Evolutionary conservation across 1,284 basidiomycete species (phyloP), one percentile per base, ranked within the genome.

Genomic region (Fomitopsis pinicola): DNA sequence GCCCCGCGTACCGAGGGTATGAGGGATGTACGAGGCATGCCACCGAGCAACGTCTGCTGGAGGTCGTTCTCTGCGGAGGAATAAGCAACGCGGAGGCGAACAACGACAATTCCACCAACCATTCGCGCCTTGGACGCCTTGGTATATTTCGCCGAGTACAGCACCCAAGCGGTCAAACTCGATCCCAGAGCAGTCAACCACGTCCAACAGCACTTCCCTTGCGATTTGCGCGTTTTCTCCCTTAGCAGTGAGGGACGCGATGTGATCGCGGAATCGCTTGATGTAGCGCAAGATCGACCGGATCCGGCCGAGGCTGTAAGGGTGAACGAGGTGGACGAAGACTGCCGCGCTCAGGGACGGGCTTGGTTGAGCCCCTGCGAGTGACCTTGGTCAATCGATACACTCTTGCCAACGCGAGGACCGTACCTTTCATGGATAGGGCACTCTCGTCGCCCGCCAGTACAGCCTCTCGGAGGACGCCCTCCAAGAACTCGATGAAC

Each of bases 201-300:
- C 69, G 69, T 91, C 88, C 58, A 85, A 67, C 2, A 92, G 74
- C 40, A 84, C 75, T 55, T 83, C 81, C 67, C 82, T 83, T 1
- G 88, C 87, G 35, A 88, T 83, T 55, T 84, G 81, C 10, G 85
- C 77, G 63, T 78, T 84, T 71, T 89, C 86, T 62, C 78, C 80
- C 54, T 78, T 80, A 22, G 86, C 78, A 8, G 81, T 76, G 46
- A 85, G 72, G 8, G 76, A 76, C 36, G 75, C 76, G 33, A 91
- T 70, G 64, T 80, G 81, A 53, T 75, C 76, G 52, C 82, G 80
- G 66, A 89, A 85, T 60, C 76, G 76, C 64, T 80, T 84, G 55
- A 91, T 79, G 64, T 90, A 83, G 19, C 66, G 72, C 33, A 88
- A 66, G 15, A 82, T 78, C 5, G 72, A 69, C 28, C 77, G 70